phyloP scores from a whole-genome alignment of 73 alveolate species.

The Halteria grandinella region DNA sequence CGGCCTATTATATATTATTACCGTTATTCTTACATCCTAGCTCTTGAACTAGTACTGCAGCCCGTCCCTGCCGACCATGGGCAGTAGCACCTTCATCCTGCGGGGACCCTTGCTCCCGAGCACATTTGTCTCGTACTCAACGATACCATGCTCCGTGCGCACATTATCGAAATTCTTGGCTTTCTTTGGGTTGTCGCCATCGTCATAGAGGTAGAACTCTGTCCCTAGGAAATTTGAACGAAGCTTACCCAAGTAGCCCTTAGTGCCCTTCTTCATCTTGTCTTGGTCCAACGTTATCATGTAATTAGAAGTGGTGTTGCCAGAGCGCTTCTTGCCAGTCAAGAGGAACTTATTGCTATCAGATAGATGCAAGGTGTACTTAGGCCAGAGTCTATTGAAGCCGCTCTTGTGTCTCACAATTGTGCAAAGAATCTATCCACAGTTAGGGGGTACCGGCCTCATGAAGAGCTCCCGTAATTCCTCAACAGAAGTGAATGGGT shows the following conservation, averaged over 20 bases:
- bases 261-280: constrained; percentile 68
- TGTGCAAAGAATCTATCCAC: constrained; percentile 78
- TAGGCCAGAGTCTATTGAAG: constrained; percentile 79
- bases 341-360: constrained; percentile 85
- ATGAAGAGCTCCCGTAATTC: constrained; percentile 55
- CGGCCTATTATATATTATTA: too few species aligned
- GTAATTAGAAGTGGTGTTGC: constrained; percentile 82
- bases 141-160: constrained; percentile 77
- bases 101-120: constrained; percentile 93
- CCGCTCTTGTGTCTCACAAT: constrained; percentile 85
- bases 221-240: constrained; percentile 93
- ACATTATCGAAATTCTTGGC: constrained; percentile 64
- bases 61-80: constrained; percentile 53
- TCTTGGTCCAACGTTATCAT: constrained; percentile 77
- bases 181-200: constrained; percentile 87
- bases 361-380: constrained; percentile 78
- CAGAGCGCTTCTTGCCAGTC: constrained; percentile 85
- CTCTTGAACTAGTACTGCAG: constrained; percentile 7
- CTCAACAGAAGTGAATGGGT: constrained; percentile 64
- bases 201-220: constrained; percentile 81
- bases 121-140: constrained; percentile 85
- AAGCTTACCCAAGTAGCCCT: constrained; percentile 81
- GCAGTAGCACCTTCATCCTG: constrained; percentile 84
- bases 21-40: constrained; percentile 1
- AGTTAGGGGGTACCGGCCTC: constrained; percentile 63